These are phyloP conservation scores for Kwoniella newhampshirensis DNA, from an alignment of 768 basidiomycete genomes.

Conservation along the genomic window DNA sequence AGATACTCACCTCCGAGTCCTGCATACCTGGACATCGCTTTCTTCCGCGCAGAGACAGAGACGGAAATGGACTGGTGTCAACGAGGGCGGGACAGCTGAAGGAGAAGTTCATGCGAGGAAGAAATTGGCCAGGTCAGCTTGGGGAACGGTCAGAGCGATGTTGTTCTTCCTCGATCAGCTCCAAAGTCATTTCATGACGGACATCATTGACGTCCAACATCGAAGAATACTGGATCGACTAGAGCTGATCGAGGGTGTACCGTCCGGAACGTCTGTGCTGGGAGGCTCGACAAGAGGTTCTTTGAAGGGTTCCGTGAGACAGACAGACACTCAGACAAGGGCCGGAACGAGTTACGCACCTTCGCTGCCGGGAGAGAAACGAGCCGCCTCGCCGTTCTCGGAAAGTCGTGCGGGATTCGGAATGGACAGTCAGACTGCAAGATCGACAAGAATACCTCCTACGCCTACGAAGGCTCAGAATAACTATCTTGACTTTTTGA, in stretches of 20 bases:
- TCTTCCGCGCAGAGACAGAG: constrained; percentile 82
- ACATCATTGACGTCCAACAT: constrained; percentile 84
- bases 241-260: constrained; percentile 6
- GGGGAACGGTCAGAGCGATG: constrained; percentile 86
- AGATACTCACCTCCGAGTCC: constrained; percentile 76
- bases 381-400: constrained; percentile 6
- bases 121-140: constrained; percentile 70
- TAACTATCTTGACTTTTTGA: constrained; percentile 74
- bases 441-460: constrained; percentile 26
- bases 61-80: constrained; percentile 79
- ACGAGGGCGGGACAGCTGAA: constrained; percentile 77
- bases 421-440: constrained; percentile 18
- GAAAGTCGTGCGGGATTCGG: constrained; percentile 11
- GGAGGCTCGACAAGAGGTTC: constrained; percentile 22
- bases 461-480: constrained; percentile 21
- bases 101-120: constrained; percentile 64
- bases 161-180: constrained; percentile 85
- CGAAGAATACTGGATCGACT: constrained; percentile 64
- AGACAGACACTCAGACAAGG: background rate
- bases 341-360: background rate
- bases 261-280: background rate
- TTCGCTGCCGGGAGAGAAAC: constrained; percentile 1
- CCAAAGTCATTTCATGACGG: constrained; percentile 81
- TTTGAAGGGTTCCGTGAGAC: constrained; percentile 10
- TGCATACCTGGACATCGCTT: constrained; percentile 78